Evolutionary conservation across 1,284 basidiomycete genomes (phyloP).

Genomic region (Cryptococcus neoformans): DNA sequence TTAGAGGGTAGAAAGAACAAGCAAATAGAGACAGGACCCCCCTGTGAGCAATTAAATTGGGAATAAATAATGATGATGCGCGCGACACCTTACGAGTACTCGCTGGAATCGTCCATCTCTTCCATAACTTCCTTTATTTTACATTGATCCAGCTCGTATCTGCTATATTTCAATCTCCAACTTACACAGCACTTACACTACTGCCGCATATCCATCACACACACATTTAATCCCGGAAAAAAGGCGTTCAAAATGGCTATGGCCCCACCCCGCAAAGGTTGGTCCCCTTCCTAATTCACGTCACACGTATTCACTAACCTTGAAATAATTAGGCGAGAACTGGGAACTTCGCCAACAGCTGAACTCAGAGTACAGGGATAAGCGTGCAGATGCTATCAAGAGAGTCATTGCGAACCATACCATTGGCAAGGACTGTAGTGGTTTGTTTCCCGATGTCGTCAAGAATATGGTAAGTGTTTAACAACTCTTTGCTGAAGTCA

Average conservation of each 20-base stretch:
- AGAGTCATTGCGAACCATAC: constrained; percentile 94
- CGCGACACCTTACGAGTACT: too few species aligned
- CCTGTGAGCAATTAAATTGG: too few species aligned
- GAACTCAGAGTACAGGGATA: constrained; percentile 93
- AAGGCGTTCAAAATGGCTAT: constrained; percentile 10
- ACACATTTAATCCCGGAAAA: too few species aligned
- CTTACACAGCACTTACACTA: too few species aligned
- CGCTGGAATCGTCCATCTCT: too few species aligned
- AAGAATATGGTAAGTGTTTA: constrained; percentile 76
- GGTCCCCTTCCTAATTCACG: neutral
- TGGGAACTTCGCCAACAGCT: constrained; percentile 91
- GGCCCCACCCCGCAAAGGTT: constrained; percentile 25
- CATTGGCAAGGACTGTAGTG: constrained; percentile 93
- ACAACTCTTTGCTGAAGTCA: neutral
- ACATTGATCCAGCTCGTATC: too few species aligned
- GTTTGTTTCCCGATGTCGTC: constrained; percentile 95
- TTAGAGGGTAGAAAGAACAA: too few species aligned
- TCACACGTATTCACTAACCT: neutral
- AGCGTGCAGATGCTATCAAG: constrained; percentile 98
- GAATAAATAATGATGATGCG: too few species aligned
- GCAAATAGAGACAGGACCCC: too few species aligned
- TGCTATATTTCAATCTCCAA: too few species aligned
- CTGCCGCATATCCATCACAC: too few species aligned
- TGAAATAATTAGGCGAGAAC: constrained; percentile 64
- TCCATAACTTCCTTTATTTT: too few species aligned